These are phyloP conservation scores for Colletotrichum sublineola DNA, from an alignment of 2,329 filamentous ascomycete genomes.

Conservation along the genomic window DNA sequence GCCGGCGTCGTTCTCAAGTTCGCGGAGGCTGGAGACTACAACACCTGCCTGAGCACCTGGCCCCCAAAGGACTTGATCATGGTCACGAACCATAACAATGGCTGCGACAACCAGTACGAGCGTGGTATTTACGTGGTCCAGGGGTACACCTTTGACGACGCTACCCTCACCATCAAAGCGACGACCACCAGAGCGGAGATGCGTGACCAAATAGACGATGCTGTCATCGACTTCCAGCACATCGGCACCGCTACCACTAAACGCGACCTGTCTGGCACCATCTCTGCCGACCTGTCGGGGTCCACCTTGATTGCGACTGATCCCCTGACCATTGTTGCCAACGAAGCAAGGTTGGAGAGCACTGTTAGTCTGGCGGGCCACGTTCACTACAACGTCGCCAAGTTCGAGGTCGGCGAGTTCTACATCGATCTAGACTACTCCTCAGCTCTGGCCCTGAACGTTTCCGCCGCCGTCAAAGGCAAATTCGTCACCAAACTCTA, in stretches of 20 bases:
- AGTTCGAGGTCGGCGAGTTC: conserved; percentile 51
- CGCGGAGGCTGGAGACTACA: conserved; percentile 35
- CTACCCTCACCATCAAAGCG: conserved; percentile 30
- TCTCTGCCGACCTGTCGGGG: conserved; percentile 32
- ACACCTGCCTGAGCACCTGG: conserved; percentile 43
- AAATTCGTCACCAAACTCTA: conserved; percentile 52
- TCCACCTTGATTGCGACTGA: conserved; percentile 36
- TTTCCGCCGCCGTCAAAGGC: conserved; percentile 53
- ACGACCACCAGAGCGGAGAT: conserved; percentile 25
- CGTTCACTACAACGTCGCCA: conserved; percentile 55
- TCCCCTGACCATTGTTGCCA: conserved; percentile 52
- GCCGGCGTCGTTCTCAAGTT: conserved; percentile 42
- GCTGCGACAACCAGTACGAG: conserved; percentile 55
- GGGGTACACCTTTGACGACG: conserved; percentile 31
- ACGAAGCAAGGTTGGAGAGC: conserved; percentile 51
- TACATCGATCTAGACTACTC: conserved; percentile 58
- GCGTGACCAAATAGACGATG: conserved; percentile 38
- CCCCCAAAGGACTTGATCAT: conserved; percentile 49
- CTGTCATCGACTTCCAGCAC: conserved; percentile 40
- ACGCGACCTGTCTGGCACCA: conserved; percentile 30
- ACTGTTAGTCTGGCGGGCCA: conserved; percentile 56
- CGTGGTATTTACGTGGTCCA: conserved; percentile 55
- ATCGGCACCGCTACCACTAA: conserved; percentile 34
- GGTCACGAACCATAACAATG: conserved; percentile 57
- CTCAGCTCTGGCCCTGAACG: conserved; percentile 48